Evolutionary conservation across 2,329 filamentous ascomycete genomes (phyloP).

Genomic region (Pyricularia sp.): DNA sequence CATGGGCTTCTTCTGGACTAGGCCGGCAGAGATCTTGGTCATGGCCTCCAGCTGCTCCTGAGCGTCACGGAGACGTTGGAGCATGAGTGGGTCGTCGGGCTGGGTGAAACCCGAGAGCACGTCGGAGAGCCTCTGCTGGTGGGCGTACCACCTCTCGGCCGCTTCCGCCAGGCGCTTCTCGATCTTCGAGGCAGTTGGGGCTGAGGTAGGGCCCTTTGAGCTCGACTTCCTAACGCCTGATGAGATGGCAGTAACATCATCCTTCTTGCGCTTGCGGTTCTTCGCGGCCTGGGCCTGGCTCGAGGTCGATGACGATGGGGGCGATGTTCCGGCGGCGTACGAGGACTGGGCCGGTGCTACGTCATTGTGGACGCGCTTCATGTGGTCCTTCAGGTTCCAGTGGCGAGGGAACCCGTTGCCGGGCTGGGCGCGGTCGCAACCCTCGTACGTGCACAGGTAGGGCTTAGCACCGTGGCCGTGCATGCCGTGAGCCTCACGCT

Average conservation of each 20-base stretch:
- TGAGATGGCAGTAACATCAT: constrained; percentile 30
- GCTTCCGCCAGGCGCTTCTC: constrained; percentile 27
- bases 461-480: constrained; percentile 92
- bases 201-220: constrained; percentile 27
- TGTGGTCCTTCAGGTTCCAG: constrained; percentile 95
- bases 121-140: constrained; percentile 53
- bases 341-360: not conserved
- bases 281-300: not conserved
- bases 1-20: not conserved
- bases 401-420: constrained; percentile 89
- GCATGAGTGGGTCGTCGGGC: constrained; percentile 41
- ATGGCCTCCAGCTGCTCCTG: constrained; percentile 41
- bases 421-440: constrained; percentile 72
- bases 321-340: not conserved
- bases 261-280: constrained; percentile 40
- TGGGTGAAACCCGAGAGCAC: constrained; percentile 41
- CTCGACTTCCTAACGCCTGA: constrained; percentile 34
- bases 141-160: constrained; percentile 48
- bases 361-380: constrained; percentile 84
- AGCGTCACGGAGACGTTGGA: constrained; percentile 42
- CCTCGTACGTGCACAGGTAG: constrained; percentile 78
- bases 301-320: not conserved
- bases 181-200: constrained; percentile 15
- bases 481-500: constrained; percentile 91
- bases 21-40: constrained; percentile 33